Base-by-base conservation (phyloP, 495 filamentous ascomycete genomes). In the Lasiosphaeria miniovina region DNA sequence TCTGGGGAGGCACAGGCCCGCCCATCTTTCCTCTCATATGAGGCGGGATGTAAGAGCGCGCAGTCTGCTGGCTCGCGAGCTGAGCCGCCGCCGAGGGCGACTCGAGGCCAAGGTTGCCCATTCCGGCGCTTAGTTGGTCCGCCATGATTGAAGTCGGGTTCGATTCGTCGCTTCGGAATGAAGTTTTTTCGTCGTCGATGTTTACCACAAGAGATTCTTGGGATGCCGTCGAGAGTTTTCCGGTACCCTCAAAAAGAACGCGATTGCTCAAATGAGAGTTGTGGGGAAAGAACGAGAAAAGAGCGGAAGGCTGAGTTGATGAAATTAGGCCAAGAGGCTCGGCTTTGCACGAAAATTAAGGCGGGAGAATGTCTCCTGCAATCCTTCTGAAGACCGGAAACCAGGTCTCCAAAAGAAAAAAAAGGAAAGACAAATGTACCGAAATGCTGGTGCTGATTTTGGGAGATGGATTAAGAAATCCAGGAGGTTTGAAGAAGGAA, bases 21-120 rank as follows among this genome's bases (percentile, higher is more conserved):
- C 74, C 76, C 69, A 77, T 77, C 70, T 84, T 84, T 64, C 77
- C 78, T 70, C 94, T 89, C 75, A 96, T 86, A 73, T 98, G 94
- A 72, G 94, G 94, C 65, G 94, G 94, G 71, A 98, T 96, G 80
- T 98, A 98, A 51, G 94, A 86, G 65, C 89, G 90, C 54, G 75
- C 68, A 36, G 71, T 64, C 61, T 81, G 81, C 64, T 78, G 75
- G 59, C 61, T 53, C 8, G 48, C 60, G 31, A 78, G 77, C 68
- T 90, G 88, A 72, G 91, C 84, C 71, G 88, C 86, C 54, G 61
- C 66, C 80, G 88, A 63, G 50, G 87, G 59, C 36, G 58, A 59
- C 51, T 68, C 83, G 65, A 96, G 80, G 72, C 81, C 88, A 69
- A 96, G 81, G 72, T 88, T 87, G 74, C 84, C 86, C 89, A 97